phyloP scores from a whole-genome alignment of 2,329 filamentous ascomycete species.

The Diaporthe longicolla region DNA sequence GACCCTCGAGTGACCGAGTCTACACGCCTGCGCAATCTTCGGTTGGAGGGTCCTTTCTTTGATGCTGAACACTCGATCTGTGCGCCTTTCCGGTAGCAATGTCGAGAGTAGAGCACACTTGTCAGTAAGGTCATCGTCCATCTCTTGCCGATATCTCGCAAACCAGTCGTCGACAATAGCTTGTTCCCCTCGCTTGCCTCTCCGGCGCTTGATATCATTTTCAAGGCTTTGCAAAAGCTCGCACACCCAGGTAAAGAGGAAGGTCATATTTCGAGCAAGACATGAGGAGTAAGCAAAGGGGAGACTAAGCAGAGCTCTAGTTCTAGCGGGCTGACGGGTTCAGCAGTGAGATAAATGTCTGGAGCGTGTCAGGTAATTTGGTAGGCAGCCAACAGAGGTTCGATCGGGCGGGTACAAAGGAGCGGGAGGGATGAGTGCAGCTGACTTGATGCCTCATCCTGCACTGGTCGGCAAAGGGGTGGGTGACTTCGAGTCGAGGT shows the following conservation, averaged over 20 bases:
- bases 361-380: not conserved
- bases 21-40: conserved; percentile 77
- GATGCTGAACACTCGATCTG: conserved; percentile 83
- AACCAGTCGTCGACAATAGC: conserved; percentile 77
- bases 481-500: conserved; percentile 28
- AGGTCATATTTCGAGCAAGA: conserved; percentile 63
- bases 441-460: conserved; percentile 10
- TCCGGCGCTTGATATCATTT: conserved; percentile 52
- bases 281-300: not conserved
- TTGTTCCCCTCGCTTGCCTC: conserved; percentile 51
- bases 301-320: not conserved
- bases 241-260: conserved; percentile 80
- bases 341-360: not conserved
- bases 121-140: conserved; percentile 71
- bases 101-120: conserved; percentile 79
- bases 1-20: conserved; percentile 73
- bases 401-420: not conserved
- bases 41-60: conserved; percentile 73
- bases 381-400: conserved; percentile 27
- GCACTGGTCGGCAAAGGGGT: not conserved
- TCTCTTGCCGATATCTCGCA: conserved; percentile 66
- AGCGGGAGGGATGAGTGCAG: conserved; percentile 18
- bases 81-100: conserved; percentile 81
- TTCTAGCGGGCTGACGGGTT: not conserved
- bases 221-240: conserved; percentile 80